phyloP scores from a whole-genome alignment of 805 yeast genomes.

The Wickerhamiella alocasiicola region DNA sequence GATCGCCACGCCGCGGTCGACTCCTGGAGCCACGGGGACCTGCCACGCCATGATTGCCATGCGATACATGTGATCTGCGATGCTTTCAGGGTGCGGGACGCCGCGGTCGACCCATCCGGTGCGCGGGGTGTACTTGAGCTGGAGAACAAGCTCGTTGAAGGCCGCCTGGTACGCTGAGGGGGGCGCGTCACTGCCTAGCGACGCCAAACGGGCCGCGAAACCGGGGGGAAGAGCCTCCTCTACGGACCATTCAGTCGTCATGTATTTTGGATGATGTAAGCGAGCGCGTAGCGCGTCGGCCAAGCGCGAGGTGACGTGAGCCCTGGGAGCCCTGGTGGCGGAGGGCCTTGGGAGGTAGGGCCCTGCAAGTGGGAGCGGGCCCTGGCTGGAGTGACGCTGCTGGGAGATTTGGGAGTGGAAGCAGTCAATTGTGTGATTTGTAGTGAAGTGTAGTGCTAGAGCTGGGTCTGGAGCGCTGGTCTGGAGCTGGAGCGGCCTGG shows the following conservation, averaged over 20 bases:
- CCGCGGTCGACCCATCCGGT: constrained; percentile 89
- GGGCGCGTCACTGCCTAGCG: constrained; percentile 14
- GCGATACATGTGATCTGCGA: constrained; percentile 92
- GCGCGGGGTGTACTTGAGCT: constrained; percentile 66
- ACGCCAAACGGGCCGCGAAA: constrained; percentile 30
- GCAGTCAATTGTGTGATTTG: too few species aligned
- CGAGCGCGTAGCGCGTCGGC: too few species aligned
- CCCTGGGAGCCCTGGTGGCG: too few species aligned
- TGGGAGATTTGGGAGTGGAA: neutral
- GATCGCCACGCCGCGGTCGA: constrained; percentile 55
- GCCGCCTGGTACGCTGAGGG: constrained; percentile 27
- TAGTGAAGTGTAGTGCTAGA: too few species aligned
- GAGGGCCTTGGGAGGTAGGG: too few species aligned
- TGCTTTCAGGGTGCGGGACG: constrained; percentile 47
- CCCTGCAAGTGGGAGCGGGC: too few species aligned
- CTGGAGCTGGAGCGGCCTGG: too few species aligned
- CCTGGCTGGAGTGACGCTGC: too few species aligned
- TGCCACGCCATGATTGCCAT: constrained; percentile 77
- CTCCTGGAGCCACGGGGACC: constrained; percentile 36
- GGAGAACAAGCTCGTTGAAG: constrained; percentile 54
- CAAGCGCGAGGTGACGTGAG: too few species aligned
- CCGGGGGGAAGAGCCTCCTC: constrained; percentile 40
- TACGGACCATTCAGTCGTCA: constrained; percentile 41
- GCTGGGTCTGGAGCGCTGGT: too few species aligned
- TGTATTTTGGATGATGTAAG: too few species aligned